Evolutionary conservation across 139 green algal species (phyloP), one percentile per base, ranked within the genome.

Genomic region (Asterochloris erici): DNA sequence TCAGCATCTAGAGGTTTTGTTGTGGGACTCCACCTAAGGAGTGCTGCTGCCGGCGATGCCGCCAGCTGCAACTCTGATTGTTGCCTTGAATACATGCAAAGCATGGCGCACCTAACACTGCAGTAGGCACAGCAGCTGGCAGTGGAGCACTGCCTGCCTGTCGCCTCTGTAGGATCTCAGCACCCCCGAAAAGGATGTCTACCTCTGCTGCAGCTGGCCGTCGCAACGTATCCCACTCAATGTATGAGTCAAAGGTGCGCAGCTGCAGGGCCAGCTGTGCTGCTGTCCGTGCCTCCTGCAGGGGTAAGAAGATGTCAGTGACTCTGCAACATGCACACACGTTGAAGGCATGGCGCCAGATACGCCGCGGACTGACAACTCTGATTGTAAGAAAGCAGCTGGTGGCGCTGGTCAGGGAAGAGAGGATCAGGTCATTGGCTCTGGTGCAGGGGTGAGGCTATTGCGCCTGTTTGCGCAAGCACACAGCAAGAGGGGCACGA

Each of bases 211-310:
- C 75, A 60, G 80, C 74, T 14, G 87, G 87, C 38, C 76, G 73
- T 76, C 81, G 77, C 2, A 85, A 38, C 15, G 27, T 21, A 9
- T 90, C 84, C 77, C 78, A 85, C 54, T 82, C 79, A 61, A 93
- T 73, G 28, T 78, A 70, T 10, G 79, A 63, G 29, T 93, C 88
- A 68, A 93, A 75, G 27, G 86, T 78, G 10, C 89, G 82, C 68
- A 93, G 82, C 54, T 73, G 73, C 74, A 92, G 63, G 11, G 84
- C 89, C 68, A 93, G 83, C 81, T 90, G 64, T 24, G 84, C 69
- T 6, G 64, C 76, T 0, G 82, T 90, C 28, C 27, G 14, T 13
- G 80, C 84, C 10, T 15, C n/a, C 85, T 93, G 77, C 14, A 74
- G 10, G n/a, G 10, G 2, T 21, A 54, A 54, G 38, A 6, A 54